Evolutionary conservation across 805 yeast genomes (phyloP), one percentile per base, ranked within the genome.

Genomic region (Candida wancherniae): DNA sequence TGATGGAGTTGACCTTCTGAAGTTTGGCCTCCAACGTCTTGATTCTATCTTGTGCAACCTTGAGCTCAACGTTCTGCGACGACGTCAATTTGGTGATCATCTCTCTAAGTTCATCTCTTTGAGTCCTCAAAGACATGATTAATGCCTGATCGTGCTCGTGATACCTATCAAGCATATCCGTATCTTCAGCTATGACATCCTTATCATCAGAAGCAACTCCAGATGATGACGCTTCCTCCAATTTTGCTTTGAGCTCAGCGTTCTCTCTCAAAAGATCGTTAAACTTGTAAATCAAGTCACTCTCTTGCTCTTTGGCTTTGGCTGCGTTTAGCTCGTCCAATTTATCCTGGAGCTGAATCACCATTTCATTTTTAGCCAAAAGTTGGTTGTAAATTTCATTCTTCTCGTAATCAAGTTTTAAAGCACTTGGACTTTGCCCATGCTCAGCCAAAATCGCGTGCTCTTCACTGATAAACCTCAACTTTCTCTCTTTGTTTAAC

Each of bases 381-480:
- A 77, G 45, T 35, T 68, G 69, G 22, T 67, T 53, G 45, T 64
- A 68, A 35, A 80, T 45, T 29, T 69, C 73, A 4, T 77, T 67
- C 37, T 76, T 73, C 36, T 75, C 76, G 44, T 73, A 72, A 20
- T 72, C 68, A 37, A 80, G 50, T 31, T 77, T 77, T 18, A 77
- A 58, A 11, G 76, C 58, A 29, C 75, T 66, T 17, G 84, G 79
- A 17, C 63, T 51, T 29, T 60, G 57, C 8, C 77, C 75, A 42
- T 71, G 62, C 40, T 77, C 83, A 38, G 67, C 51, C 21, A 77
- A 53, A 19, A 81, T 48, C 0, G 79, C 73, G 42, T 80, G 78
- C 40, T 81, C 88, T 45, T 83, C 92, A 17, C 85, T 78, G 17
- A 80, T 73, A 42, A 71, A 77, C 31, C 94, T 58, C 34, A 75